Percentiles rank a stretch among this genome's conserved stretches.
phyloP scores from a whole-genome alignment of 2,329 filamentous ascomycete genomes.

The Juglanconis juglandina region DNA sequence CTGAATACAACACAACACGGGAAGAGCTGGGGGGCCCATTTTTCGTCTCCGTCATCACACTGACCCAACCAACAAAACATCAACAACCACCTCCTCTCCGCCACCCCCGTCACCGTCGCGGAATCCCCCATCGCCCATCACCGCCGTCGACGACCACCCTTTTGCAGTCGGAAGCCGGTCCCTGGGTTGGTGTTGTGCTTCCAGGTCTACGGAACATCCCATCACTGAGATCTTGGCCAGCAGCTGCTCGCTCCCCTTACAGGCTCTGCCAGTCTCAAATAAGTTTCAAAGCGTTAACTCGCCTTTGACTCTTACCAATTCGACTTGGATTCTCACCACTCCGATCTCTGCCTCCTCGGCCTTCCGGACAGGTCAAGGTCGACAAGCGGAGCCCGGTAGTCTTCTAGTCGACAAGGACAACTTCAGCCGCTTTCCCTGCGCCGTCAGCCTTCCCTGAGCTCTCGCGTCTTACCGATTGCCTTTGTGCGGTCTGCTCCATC shows the following conservation, averaged over 20 bases:
- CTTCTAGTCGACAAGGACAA: not conserved
- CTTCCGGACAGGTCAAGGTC: not conserved
- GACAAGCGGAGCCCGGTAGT: slow-evolving; percentile 2
- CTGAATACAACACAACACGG: not conserved
- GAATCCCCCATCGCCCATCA: not conserved
- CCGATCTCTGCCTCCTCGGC: slow-evolving; percentile 2
- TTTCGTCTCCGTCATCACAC: slow-evolving; percentile 1
- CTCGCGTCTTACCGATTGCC: slow-evolving; percentile 9
- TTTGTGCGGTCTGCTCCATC: slow-evolving; percentile 2
- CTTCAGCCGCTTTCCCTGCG: not conserved
- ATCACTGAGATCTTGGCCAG: slow-evolving; percentile 9
- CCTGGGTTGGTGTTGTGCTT: slow-evolving; percentile 2
- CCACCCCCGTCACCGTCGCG: not conserved
- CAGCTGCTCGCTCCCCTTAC: slow-evolving; percentile 5
- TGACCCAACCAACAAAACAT: not conserved
- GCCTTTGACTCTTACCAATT: slow-evolving; percentile 15
- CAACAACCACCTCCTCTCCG: slow-evolving; percentile 5
- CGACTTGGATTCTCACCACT: not conserved
- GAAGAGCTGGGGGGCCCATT: not conserved
- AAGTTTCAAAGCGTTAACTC: slow-evolving; percentile 18
- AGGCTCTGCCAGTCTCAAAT: slow-evolving; percentile 9
- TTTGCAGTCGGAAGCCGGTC: slow-evolving; percentile 5
- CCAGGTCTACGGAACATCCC: not conserved
- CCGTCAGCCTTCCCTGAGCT: slow-evolving; percentile 1
- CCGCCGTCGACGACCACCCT: slow-evolving; percentile 4